Evolutionary conservation across 1,139 yeast species (phyloP).

Genomic region (Magnusiomyces suaveolens): DNA sequence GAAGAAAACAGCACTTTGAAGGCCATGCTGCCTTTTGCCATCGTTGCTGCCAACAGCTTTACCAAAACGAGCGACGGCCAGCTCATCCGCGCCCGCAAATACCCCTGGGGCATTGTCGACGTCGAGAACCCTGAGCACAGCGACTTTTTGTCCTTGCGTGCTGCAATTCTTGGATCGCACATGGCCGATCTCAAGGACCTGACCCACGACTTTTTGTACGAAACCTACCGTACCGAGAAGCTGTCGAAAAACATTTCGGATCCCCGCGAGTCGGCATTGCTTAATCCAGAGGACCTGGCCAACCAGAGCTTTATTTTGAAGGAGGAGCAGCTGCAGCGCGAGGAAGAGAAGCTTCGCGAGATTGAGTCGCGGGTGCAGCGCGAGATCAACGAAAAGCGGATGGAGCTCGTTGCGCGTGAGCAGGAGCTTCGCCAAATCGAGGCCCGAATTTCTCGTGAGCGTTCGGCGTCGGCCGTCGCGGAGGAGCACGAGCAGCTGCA

Average conservation of each 20-base stretch:
- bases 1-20: conserved; percentile 71
- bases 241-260: conserved; percentile 37
- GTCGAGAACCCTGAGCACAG: conserved; percentile 73
- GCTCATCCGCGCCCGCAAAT: conserved; percentile 63
- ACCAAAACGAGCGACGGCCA: conserved; percentile 56
- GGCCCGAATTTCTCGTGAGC: conserved; percentile 45
- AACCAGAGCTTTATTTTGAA: conserved; percentile 34
- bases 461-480: conserved; percentile 12
- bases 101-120: conserved; percentile 88
- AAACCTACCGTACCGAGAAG: conserved; percentile 83
- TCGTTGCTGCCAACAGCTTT: conserved; percentile 61
- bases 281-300: conserved; percentile 35
- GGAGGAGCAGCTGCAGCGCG: conserved; percentile 35
- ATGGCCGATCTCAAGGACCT: conserved; percentile 81
- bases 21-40: conserved; percentile 71
- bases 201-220: conserved; percentile 85
- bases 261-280: conserved; percentile 22
- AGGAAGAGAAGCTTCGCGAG: conserved; percentile 29
- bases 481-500: conserved; percentile 11
- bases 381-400: conserved; percentile 74
- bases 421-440: conserved; percentile 78
- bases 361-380: conserved; percentile 64
- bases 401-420: conserved; percentile 79
- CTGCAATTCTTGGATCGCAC: conserved; percentile 75
- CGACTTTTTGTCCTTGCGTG: conserved; percentile 67